A percentile compares a stretch with the other conserved stretches of the same genome.
Conservation (phyloP, 1,284 basidiomycete genomes). For the Ceratobasidium sp. region DNA sequence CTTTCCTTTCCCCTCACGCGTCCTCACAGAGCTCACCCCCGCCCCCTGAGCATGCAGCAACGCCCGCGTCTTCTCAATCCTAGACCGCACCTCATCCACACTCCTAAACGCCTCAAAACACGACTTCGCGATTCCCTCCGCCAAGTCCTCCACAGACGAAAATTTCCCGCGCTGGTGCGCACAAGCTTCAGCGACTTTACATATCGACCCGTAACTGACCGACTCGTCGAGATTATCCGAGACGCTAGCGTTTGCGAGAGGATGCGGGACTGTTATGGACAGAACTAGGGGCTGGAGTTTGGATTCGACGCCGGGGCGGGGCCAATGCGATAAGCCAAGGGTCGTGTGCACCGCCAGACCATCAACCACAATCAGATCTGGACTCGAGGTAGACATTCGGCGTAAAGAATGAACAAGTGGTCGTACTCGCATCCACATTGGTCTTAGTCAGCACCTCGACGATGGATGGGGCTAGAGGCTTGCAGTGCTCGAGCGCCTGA, state of each 20-base stretch:
- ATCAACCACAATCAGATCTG: conserved; percentile 49
- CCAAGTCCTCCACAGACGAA: conserved; percentile 59
- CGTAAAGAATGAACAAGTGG: not conserved
- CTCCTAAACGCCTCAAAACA: conserved; percentile 58
- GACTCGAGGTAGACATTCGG: conserved; percentile 16
- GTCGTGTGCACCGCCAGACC: conserved; percentile 48
- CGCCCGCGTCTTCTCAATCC: conserved; percentile 63
- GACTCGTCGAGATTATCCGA: conserved; percentile 69
- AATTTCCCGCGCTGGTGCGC: conserved; percentile 53
- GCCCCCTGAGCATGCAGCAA: conserved; percentile 64
- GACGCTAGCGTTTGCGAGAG: conserved; percentile 63
- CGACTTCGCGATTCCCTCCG: conserved; percentile 58
- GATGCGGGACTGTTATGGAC: conserved; percentile 65
- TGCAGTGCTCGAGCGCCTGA: conserved; percentile 18
- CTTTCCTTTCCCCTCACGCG: conserved; percentile 48
- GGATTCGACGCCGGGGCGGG: conserved; percentile 44
- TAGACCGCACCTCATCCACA: conserved; percentile 58
- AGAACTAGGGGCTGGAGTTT: conserved; percentile 67
- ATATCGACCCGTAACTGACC: conserved; percentile 68
- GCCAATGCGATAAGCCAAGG: conserved; percentile 45
- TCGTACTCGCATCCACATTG: conserved; percentile 1
- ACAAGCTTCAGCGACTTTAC: conserved; percentile 52
- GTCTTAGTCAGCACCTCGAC: no score
- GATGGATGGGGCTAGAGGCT: no score
- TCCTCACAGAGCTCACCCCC: conserved; percentile 58